These are phyloP conservation scores for Paspalum notatum DNA, from an alignment of 176 grass and related monocot genomes.

Conservation along the genomic window DNA sequence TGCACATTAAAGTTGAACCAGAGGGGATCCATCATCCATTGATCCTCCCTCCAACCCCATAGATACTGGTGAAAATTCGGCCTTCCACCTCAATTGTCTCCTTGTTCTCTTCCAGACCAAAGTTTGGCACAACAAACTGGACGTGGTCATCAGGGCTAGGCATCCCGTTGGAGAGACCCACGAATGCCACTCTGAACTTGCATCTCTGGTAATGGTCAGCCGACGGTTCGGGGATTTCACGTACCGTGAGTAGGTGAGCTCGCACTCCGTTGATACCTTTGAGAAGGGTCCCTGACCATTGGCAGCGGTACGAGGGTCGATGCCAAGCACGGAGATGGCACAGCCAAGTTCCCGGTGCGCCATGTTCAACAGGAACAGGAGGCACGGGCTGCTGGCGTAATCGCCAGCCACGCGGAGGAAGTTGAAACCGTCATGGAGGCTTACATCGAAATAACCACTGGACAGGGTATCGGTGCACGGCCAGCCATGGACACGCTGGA, in stretches of 20 bases:
- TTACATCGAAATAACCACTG: background rate
- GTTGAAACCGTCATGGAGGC: slow-evolving; percentile 10
- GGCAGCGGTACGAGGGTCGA: background rate
- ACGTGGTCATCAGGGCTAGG: background rate
- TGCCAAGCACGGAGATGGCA: background rate
- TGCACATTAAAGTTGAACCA: too few species aligned
- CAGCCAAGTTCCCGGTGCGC: background rate
- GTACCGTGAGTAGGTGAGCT: background rate
- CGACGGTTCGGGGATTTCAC: background rate
- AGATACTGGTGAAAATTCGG: background rate
- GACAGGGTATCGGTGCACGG: background rate
- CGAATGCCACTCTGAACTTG: background rate
- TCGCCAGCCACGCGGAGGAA: slow-evolving; percentile 1
- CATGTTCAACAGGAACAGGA: slow-evolving; percentile 4
- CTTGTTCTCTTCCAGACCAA: background rate
- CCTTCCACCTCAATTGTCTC: background rate
- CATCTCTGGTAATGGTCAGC: background rate
- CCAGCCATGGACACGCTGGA: slow-evolving; percentile 1
- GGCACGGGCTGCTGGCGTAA: background rate
- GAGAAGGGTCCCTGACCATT: background rate
- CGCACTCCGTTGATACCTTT: background rate
- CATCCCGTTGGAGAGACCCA: background rate
- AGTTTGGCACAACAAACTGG: slow-evolving; percentile 1
- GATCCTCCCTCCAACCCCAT: too few species aligned
- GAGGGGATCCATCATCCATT: too few species aligned